phyloP scores from a whole-genome alignment of 2,329 filamentous ascomycete species.

The Fusarium austroafricanum region DNA sequence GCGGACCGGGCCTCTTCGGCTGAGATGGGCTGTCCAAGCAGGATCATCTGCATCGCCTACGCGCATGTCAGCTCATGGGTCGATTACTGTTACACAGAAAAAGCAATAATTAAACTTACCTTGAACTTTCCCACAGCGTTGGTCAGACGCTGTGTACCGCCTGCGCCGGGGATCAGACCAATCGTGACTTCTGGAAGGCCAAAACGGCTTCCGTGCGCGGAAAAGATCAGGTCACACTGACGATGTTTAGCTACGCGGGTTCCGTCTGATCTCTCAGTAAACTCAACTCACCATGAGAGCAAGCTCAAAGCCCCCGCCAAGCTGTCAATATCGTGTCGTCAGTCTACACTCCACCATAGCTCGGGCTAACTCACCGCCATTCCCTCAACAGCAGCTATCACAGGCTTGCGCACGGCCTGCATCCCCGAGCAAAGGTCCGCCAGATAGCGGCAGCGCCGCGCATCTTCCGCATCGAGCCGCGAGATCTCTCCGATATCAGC shows the following conservation, averaged over 20 bases:
- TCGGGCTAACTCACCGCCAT: conserved; percentile 57
- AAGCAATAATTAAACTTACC: conserved; percentile 34
- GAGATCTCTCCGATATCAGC: conserved; percentile 54
- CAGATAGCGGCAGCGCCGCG: conserved; percentile 51
- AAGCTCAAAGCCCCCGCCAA: conserved; percentile 64
- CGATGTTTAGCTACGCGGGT: not conserved
- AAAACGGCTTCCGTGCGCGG: conserved; percentile 52
- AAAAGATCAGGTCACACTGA: conserved; percentile 56
- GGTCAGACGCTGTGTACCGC: conserved; percentile 56
- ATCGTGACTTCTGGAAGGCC: conserved; percentile 55
- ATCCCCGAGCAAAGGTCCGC: conserved; percentile 56
- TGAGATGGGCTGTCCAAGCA: conserved; percentile 45
- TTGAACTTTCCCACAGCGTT: conserved; percentile 56
- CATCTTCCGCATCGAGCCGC: conserved; percentile 48
- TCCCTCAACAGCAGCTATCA: conserved; percentile 63
- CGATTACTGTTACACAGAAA: not conserved
- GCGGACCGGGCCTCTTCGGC: conserved; percentile 43
- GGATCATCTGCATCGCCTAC: conserved; percentile 51
- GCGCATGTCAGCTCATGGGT: not conserved
- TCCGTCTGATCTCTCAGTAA: not conserved
- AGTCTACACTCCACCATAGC: not conserved
- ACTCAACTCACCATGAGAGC: conserved; percentile 56
- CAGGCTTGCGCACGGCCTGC: conserved; percentile 55
- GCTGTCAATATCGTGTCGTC: conserved; percentile 45
- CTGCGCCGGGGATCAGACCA: conserved; percentile 56